A percentile compares a stretch with the other conserved stretches of the same genome.
Evolutionary conservation across 2,329 filamentous ascomycete genomes (phyloP).

Genomic region (Apiospora hydei): DNA sequence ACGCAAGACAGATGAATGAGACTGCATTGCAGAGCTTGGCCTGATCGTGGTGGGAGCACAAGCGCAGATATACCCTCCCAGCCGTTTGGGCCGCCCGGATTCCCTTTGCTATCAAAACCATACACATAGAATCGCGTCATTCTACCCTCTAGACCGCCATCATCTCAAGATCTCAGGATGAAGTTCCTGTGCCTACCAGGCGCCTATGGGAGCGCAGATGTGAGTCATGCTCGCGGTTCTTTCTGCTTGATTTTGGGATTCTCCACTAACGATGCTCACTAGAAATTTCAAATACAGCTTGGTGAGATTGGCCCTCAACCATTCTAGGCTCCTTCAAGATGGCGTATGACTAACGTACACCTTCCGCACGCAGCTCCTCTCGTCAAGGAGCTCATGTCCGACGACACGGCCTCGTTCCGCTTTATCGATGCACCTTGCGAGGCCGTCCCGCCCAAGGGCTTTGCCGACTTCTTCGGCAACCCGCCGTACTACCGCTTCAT

Average conservation of each 20-base stretch:
- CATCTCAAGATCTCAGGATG: constrained; percentile 30
- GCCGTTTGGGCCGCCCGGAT: neutral
- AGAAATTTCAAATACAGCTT: constrained; percentile 27
- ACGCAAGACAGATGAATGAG: neutral
- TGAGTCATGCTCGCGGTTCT: neutral
- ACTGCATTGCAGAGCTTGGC: constrained; percentile 5
- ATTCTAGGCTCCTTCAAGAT: neutral
- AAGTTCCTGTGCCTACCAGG: constrained; percentile 42
- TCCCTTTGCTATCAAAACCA: neutral
- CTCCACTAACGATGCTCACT: neutral
- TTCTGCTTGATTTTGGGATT: neutral
- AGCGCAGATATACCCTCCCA: neutral
- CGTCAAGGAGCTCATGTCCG: constrained; percentile 54
- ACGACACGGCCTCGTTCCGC: constrained; percentile 41
- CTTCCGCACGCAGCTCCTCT: constrained; percentile 50
- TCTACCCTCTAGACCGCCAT: no score
- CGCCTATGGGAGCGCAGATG: constrained; percentile 40
- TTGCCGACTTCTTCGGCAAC: constrained; percentile 23
- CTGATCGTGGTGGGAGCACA: neutral
- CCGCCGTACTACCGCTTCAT: constrained; percentile 29
- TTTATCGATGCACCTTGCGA: constrained; percentile 16
- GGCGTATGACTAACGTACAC: neutral
- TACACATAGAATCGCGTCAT: neutral
- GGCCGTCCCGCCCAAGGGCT: constrained; percentile 22
- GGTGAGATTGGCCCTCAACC: constrained; percentile 20